Conservation (phyloP, 352 stramenopile genomes). For the Pythium volutum region DNA sequence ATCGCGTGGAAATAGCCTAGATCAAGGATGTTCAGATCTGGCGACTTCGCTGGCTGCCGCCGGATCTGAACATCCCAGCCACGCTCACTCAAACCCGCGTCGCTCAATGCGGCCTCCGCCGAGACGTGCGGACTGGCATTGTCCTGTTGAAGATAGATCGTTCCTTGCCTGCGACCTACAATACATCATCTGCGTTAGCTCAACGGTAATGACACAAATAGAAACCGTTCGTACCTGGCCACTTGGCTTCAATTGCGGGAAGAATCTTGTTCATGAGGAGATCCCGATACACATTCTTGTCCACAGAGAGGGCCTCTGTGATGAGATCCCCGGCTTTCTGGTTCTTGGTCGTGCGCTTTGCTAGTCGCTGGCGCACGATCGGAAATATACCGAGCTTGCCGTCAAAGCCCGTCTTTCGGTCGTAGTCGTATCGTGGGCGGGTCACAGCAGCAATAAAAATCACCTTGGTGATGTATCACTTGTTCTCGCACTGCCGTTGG, state of each 20-base stretch:
- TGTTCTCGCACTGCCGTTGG: constrained; percentile 12
- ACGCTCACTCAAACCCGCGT: neutral
- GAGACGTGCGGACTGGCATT: constrained; percentile 11
- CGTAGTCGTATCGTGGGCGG: constrained; percentile 15
- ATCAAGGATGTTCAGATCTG: constrained; percentile 27
- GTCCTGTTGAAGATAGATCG: constrained; percentile 12
- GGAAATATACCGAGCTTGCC: constrained; percentile 20
- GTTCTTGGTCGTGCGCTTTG: constrained; percentile 14
- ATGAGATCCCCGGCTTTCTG: constrained; percentile 3
- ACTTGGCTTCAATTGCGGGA: constrained; percentile 4
- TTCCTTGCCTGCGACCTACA: no score
- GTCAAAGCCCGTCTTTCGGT: constrained; percentile 2
- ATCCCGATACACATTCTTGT: constrained; percentile 11
- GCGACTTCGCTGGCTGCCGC: constrained; percentile 21
- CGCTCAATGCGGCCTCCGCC: neutral
- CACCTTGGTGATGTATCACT: constrained; percentile 29
- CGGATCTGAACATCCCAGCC: constrained; percentile 6
- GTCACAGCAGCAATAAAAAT: constrained; percentile 28
- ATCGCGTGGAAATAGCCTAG: constrained; percentile 25
- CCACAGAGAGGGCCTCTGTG: neutral
- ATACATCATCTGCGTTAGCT: no score
- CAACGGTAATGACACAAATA: no score
- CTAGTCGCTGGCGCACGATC: neutral
- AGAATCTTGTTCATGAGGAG: neutral
- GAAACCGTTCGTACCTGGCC: constrained; percentile 4